These are phyloP conservation scores for Populus trichocarpa DNA, from an alignment of 441 rosid species.

Conservation along the genomic window DNA sequence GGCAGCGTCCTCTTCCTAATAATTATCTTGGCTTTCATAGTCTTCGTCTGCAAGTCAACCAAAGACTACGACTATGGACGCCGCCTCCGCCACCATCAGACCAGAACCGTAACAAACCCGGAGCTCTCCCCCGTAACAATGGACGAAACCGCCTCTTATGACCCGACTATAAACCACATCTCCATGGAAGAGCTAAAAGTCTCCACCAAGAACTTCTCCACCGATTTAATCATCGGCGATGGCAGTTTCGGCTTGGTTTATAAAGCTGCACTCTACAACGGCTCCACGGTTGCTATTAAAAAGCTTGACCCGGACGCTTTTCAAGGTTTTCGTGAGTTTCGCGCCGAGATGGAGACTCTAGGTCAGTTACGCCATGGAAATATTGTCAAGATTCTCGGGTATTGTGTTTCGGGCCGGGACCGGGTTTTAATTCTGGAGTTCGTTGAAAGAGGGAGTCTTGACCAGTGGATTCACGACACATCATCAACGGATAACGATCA, in stretches of 20 bases:
- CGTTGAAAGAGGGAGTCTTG: conserved; percentile 69
- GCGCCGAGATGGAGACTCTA: conserved; percentile 84
- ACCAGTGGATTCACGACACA: conserved; percentile 69
- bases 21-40: conserved; percentile 26
- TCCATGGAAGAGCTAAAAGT: conserved; percentile 66
- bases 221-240: conserved; percentile 72
- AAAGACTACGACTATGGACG: not conserved
- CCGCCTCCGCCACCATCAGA: not conserved
- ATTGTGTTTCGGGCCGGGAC: conserved; percentile 62
- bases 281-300: conserved; percentile 68
- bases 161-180: conserved; percentile 47
- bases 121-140: conserved; percentile 19
- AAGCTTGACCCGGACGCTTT: conserved; percentile 75
- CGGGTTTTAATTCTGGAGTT: conserved; percentile 74
- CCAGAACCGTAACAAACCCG: conserved; percentile 17
- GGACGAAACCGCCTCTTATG: conserved; percentile 52
- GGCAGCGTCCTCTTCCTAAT: conserved; percentile 34
- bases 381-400: conserved; percentile 72
- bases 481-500: conserved; percentile 3
- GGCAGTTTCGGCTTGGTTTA: conserved; percentile 90
- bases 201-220: conserved; percentile 67
- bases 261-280: conserved; percentile 52
- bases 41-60: conserved; percentile 30
- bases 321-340: conserved; percentile 85
- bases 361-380: conserved; percentile 58